Base-by-base conservation (phyloP, 257 asterid species). In the Nyctanthes arbortristis region DNA sequence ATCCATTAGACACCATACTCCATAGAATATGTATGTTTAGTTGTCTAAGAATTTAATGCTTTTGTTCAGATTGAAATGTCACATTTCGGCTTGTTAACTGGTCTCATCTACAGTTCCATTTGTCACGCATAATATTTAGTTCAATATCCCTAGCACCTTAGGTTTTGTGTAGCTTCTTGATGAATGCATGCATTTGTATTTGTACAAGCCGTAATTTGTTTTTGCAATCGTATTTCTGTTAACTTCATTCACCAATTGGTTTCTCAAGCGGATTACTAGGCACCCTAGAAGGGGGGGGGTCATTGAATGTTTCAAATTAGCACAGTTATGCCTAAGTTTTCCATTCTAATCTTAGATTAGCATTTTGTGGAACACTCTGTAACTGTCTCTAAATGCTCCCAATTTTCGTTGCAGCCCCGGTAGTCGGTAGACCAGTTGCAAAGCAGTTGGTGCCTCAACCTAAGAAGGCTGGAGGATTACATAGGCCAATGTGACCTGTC, bases 391-490 rank as follows among this genome's bases (percentile, higher is more conserved):
- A 20, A 68, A 28, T 40, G 13, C 5, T 45, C 10, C 8, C 11
- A 28, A 27, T 24, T 33, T 24, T 55, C 2, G 32, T 8, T 34
- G 16, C 8, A 70, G 84, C 76, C 28, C 70, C 83, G n/a, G n/a
- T n/a, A n/a, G n/a, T n/a, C 32, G 79, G 82, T 52, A 82, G 85
- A 64, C 75, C 81, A 11, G 69, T 76, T 36, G 81, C 76, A 63
- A 89, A 78, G 74, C 85, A 71, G 32, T 69, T 70, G 64, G 85
- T 77, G 56, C 92, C 80, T 45, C 84, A 80, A 49, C 87, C 91
- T 20, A 84, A 88, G 97, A 88, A 88, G 79, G 96, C 93, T 28
- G 98, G 95, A 68, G 95, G 98, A 29, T 88, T 94, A 92, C 88
- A 83, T 22, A 81, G 78, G 24, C n/a, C 82, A 74, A 22, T 77